phyloP scores from a whole-genome alignment of 805 yeast species.

The Saccharomycopsis amapae region DNA sequence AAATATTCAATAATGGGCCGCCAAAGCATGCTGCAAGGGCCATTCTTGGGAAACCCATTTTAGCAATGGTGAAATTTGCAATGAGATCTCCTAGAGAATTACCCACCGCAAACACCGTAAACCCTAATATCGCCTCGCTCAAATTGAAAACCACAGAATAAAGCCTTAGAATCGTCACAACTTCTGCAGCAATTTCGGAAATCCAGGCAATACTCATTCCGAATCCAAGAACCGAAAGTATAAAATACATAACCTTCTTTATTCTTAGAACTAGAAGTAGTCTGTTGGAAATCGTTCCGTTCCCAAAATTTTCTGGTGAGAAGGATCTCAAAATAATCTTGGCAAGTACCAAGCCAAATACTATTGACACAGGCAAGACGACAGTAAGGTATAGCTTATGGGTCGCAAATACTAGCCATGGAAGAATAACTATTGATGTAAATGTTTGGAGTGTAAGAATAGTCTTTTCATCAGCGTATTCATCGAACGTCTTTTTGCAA shows the following conservation, averaged over 20 bases:
- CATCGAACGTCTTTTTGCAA: not conserved
- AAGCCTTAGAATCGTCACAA: constrained; percentile 56
- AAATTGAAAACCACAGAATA: constrained; percentile 53
- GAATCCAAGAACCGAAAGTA: constrained; percentile 44
- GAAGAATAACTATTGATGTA: not conserved
- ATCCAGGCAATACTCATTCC: constrained; percentile 60
- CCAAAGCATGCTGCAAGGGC: constrained; percentile 96
- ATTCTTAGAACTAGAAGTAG: not conserved
- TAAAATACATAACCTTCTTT: not conserved
- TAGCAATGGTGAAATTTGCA: constrained; percentile 73
- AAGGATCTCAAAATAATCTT: not conserved
- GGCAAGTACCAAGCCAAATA: not conserved
- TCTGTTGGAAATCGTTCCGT: not conserved
- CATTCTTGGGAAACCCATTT: constrained; percentile 77
- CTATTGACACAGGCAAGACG: not conserved
- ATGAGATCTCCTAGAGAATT: constrained; percentile 88
- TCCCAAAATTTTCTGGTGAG: not conserved
- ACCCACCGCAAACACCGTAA: constrained; percentile 86
- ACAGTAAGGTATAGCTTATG: not conserved
- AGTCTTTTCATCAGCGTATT: constrained; percentile 4
- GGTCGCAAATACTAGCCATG: not conserved
- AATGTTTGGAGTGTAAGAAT: constrained; percentile 5
- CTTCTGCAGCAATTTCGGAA: constrained; percentile 59
- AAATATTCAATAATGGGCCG: constrained; percentile 72
- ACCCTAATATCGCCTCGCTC: constrained; percentile 75